Percentiles rank a stretch among this genome's conserved stretches.
Evolutionary conservation across 1,284 basidiomycete genomes (phyloP).

Genomic region (Anthracocystis panici-leucophaei): DNA sequence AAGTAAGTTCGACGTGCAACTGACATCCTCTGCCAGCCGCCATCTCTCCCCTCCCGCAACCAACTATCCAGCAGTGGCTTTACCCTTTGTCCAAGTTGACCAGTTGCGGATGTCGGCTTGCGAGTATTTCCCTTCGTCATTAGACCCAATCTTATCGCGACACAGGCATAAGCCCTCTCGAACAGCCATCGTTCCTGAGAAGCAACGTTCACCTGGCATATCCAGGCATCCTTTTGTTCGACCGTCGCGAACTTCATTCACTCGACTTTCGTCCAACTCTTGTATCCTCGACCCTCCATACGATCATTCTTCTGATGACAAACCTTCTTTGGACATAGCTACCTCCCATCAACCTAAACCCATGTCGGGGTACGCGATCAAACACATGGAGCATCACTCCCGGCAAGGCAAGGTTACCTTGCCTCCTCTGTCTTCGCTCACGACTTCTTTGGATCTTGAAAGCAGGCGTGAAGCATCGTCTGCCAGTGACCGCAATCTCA

Average conservation of each 20-base stretch:
- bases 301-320: constrained; percentile 3
- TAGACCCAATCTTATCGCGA: neutral
- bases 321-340: neutral
- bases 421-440: constrained; percentile 42
- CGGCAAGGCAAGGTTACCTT: constrained; percentile 27
- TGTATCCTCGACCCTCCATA: neutral
- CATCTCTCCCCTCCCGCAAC: neutral
- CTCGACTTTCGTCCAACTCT: neutral
- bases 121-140: neutral
- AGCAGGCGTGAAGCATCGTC: constrained; percentile 8
- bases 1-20: neutral
- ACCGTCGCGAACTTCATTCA: neutral
- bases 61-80: neutral
- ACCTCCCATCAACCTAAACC: neutral
- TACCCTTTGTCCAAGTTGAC: neutral
- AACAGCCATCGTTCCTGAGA: neutral
- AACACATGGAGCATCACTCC: constrained; percentile 19
- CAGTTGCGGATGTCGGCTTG: constrained; percentile 18
- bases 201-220: neutral
- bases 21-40: neutral
- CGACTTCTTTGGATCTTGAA: constrained; percentile 27
- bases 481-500: neutral
- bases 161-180: neutral
- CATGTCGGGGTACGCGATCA: neutral
- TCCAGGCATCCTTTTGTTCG: neutral